Base-by-base conservation (phyloP, 116 monocot genomes). In the Trichopus zeylanicus region DNA sequence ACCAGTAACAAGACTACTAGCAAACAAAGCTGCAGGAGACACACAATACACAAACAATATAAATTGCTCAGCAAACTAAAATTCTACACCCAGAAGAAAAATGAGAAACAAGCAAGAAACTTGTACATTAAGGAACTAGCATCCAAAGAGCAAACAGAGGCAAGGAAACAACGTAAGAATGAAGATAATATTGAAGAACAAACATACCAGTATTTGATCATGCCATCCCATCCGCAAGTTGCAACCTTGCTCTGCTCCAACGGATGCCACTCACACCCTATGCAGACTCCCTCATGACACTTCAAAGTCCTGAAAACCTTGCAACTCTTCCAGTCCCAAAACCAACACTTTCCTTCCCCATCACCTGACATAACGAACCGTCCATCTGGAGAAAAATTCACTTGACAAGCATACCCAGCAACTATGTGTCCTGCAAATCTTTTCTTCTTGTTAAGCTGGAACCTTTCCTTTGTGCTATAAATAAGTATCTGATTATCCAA, bases 291-390 rank as follows among this genome's bases (percentile, higher is more conserved):
- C 0, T 90, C 71, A 62, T 97, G 97, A 49, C 97, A 97, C 48
- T 77, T 84, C 59, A 97, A 62, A 4, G 90, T 97, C 62, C 81
- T 87, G 59, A 90, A 87, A 15, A 90, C 87, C 57, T 91, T 97
- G 57, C 97, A 90, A 42, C 87, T 97, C 66, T 97, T 97, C 97
- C 97, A 97, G 56, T 97, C 97, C 97, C 97, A 97, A 46, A 97
- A 97, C 97, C 97, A 97, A 65, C 86, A 83, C 72, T 82, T 91
- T 0, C 97, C 97, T 46, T 97, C 97, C 5, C 97, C 97, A 71
- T 97, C 97, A 0, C 97, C 97, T 2, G 97, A 97, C 76, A 91
- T 87, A 16, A 97, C 84, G 66, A 84, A 97, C 63, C 90, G 63
- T n/a, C 97, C 97, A 75, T 97, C 97, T 0, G 97, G 97, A 5